Percentiles rank a stretch among this genome's conserved stretches.
Evolutionary conservation across 805 yeast genomes (phyloP).

Genomic region (Metschnikowia arizonensis): DNA sequence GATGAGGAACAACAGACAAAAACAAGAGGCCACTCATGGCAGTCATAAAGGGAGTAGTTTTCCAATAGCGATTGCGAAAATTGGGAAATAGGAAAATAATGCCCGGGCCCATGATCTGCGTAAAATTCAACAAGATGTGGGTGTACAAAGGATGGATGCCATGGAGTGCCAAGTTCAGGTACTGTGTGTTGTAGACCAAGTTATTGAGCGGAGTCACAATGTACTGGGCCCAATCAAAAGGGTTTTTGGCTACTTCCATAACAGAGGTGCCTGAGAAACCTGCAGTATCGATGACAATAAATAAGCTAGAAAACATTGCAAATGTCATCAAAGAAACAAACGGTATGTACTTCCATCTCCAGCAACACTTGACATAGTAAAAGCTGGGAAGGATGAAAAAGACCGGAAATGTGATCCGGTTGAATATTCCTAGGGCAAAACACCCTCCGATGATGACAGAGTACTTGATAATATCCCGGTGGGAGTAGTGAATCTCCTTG

Average conservation of each 20-base stretch:
- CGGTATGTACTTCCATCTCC: slow-evolving; percentile 31
- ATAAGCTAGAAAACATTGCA: slow-evolving; percentile 27
- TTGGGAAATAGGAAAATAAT: slow-evolving; percentile 44
- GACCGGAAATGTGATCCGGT: slow-evolving; percentile 77
- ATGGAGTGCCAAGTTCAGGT: slow-evolving; percentile 62
- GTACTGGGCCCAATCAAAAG: slow-evolving; percentile 21
- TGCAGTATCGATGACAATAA: slow-evolving; percentile 54
- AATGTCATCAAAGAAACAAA: slow-evolving; percentile 31
- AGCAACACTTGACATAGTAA: slow-evolving; percentile 42
- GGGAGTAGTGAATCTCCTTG: slow-evolving; percentile 6
- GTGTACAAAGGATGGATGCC: slow-evolving; percentile 80
- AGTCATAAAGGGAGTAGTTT: slow-evolving; percentile 55
- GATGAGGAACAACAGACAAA: slow-evolving; percentile 81
- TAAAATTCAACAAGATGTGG: slow-evolving; percentile 71
- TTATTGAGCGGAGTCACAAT: slow-evolving; percentile 77
- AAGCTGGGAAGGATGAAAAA: slow-evolving; percentile 65
- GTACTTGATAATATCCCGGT: slow-evolving; percentile 22
- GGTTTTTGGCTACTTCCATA: slow-evolving; percentile 7
- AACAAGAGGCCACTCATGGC: slow-evolving; percentile 56
- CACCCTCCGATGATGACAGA: slow-evolving; percentile 38
- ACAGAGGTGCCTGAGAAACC: slow-evolving; percentile 24
- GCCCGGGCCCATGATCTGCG: slow-evolving; percentile 77
- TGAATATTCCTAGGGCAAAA: slow-evolving; percentile 68
- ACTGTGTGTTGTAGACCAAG: slow-evolving; percentile 60
- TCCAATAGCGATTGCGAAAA: slow-evolving; percentile 33